Conservation (phyloP, 2,329 filamentous ascomycete species). For the Tolypocladium guangdongense region DNA sequence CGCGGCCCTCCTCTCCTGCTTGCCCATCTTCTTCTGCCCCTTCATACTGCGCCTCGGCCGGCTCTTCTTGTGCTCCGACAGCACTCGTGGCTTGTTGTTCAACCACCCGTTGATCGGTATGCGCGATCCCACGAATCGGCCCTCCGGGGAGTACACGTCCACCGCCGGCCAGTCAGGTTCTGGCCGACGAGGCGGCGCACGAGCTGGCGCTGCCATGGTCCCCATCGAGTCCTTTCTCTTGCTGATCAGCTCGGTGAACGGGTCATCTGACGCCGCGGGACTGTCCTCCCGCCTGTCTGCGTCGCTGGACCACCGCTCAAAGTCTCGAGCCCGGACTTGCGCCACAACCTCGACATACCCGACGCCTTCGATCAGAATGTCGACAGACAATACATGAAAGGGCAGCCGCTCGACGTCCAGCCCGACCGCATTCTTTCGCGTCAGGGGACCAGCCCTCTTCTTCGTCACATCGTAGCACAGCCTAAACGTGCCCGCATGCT, state of each 20-base stretch:
- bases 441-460: constrained; percentile 62
- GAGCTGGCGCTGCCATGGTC: not conserved
- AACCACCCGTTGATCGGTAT: constrained; percentile 62
- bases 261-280: constrained; percentile 4
- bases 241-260: constrained; percentile 15
- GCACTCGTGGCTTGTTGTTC: constrained; percentile 44
- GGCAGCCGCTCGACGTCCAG: constrained; percentile 59
- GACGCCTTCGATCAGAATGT: constrained; percentile 83
- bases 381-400: constrained; percentile 68
- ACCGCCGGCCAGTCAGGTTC: constrained; percentile 53
- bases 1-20: constrained; percentile 16
- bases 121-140: constrained; percentile 62
- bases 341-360: constrained; percentile 86
- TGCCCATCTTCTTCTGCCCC: constrained; percentile 35
- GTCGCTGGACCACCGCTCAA: constrained; percentile 10
- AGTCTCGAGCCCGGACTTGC: constrained; percentile 57
- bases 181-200: not conserved
- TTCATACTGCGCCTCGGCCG: constrained; percentile 64
- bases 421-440: constrained; percentile 48
- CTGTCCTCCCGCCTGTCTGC: constrained; percentile 8
- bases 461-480: constrained; percentile 78
- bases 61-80: constrained; percentile 34
- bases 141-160: constrained; percentile 77
- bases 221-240: constrained; percentile 11
- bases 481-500: constrained; percentile 62